Evolutionary conservation across 306 rosid species (phyloP), one percentile per base, ranked within the genome.

Genomic region (Malus asiatica): DNA sequence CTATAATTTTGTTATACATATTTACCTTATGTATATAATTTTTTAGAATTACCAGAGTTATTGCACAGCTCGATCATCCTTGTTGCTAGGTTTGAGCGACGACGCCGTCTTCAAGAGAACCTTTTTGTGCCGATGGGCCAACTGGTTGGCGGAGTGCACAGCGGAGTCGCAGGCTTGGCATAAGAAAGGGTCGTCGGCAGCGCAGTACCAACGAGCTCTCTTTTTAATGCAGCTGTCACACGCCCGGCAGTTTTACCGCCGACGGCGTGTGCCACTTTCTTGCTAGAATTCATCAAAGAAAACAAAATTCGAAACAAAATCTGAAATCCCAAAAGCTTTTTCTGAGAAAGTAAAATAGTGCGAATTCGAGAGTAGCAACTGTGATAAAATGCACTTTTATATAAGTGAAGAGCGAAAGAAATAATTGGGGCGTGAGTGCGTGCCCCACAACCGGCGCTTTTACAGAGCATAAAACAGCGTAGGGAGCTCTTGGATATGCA

Each of bases 101-200:
- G 91, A 84, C 14, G 91, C 86, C 0, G 92, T 78, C 70, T 86
- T 90, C 65, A 95, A 71, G 11, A 90, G 91, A 13, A 95, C 86
- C 20, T 98, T 51, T 33, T 86, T 85, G 35, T 96, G 99, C 45
- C 98, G 70, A 0, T 88, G 82, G 11, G 99, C 96, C 69, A 95
- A 70, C 1, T 90, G 72, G 13, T 96, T 96, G 5, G 98, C 96
- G 0, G 96, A 89, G 86, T 96, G 99, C 3, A 96, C 96, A 0
- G 86, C 82, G 38, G 89, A 85, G 85, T 96, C 96, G 29, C 99
- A 96, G 3, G 87, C 64, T 63, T 89, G 91, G 66, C 99, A 95
- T 20, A 95, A 90, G 68, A 95, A 95, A 52, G 99, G 98, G 68
- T 95, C 99, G 65, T 95, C 99, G 8, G 99, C 97, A 4, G 98